Percentiles rank a stretch among this genome's conserved stretches.
phyloP scores from a whole-genome alignment of 371 early-diverging fungal genomes.

The Mortierella sp. region DNA sequence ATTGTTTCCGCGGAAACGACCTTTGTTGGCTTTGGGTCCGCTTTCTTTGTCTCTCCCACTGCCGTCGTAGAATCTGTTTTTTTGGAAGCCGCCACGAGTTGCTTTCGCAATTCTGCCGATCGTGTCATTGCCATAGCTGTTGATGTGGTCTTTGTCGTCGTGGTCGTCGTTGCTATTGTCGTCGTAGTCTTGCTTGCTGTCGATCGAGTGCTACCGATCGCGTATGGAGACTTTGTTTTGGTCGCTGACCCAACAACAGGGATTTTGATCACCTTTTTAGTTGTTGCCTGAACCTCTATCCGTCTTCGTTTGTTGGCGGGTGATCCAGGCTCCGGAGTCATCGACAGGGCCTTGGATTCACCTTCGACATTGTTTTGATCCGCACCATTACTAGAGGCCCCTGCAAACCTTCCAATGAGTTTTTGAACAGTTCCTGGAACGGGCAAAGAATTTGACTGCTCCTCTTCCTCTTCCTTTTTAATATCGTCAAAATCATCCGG shows the following conservation, averaged over 20 bases:
- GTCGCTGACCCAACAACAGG: conserved; percentile 13
- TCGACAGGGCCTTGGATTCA: too few relatives aligned
- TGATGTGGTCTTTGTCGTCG: conserved; percentile 11
- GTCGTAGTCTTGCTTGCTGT: not conserved
- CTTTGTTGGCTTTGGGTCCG: not conserved
- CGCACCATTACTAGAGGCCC: conserved; percentile 21
- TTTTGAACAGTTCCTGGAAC: conserved; percentile 41
- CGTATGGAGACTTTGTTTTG: conserved; percentile 12
- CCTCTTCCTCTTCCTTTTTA: conserved; percentile 9
- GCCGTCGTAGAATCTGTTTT: conserved; percentile 3
- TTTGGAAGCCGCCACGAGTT: not conserved
- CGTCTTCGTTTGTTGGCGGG: conserved; percentile 29
- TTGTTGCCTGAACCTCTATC: conserved; percentile 14
- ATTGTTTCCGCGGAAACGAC: conserved; percentile 39
- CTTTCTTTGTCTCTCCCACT: not conserved
- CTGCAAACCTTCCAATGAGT: conserved; percentile 41
- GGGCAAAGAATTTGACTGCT: conserved; percentile 15
- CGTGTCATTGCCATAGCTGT: conserved; percentile 31
- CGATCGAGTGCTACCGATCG: conserved; percentile 2
- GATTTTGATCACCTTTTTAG: conserved; percentile 37
- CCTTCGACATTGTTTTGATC: too few relatives aligned
- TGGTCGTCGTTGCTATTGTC: not conserved
- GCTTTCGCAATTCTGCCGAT: conserved; percentile 12
- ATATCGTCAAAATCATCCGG: conserved; percentile 7
- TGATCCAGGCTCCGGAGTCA: conserved; percentile 11